phyloP scores from a whole-genome alignment of 768 basidiomycete genomes.

The Tubosaeta sp. region DNA sequence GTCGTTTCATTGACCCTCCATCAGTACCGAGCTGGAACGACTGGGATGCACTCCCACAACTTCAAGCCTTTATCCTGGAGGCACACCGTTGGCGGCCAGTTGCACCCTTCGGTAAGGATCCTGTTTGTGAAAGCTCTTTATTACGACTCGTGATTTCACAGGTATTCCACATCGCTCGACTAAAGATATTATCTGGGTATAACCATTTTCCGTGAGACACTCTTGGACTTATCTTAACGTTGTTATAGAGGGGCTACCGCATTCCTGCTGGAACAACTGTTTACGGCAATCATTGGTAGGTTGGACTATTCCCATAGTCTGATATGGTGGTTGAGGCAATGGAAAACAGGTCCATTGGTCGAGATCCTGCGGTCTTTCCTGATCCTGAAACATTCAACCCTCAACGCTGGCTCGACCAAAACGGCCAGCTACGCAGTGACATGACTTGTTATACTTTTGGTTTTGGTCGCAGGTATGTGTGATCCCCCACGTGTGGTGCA shows the following conservation, averaged over 20 bases:
- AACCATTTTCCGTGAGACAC: conserved; percentile 5
- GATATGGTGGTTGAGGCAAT: neutral
- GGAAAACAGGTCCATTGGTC: conserved; percentile 42
- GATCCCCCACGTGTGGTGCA: neutral
- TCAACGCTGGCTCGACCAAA: conserved; percentile 46
- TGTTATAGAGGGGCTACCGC: conserved; percentile 11
- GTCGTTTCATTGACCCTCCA: neutral
- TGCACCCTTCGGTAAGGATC: conserved; percentile 19
- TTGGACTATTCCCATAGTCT: neutral
- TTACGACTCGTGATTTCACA: neutral
- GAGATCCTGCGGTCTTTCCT: conserved; percentile 52
- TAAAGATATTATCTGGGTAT: conserved; percentile 58
- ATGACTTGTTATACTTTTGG: conserved; percentile 49
- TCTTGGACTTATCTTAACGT: conserved; percentile 22
- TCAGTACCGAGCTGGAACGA: conserved; percentile 38
- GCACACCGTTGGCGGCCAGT: conserved; percentile 37
- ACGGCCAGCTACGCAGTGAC: conserved; percentile 45
- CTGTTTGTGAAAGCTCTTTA: no score
- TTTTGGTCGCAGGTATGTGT: conserved; percentile 40
- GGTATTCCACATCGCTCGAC: conserved; percentile 60
- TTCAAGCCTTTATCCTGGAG: conserved; percentile 37
- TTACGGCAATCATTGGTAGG: conserved; percentile 20
- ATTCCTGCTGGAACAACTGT: conserved; percentile 25
- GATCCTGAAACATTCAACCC: conserved; percentile 57
- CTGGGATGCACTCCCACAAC: conserved; percentile 29